Evolutionary conservation across 192 early-diverging fungal species (phyloP), one percentile per base, ranked within the genome.

Genomic region (Diversispora epigaea): DNA sequence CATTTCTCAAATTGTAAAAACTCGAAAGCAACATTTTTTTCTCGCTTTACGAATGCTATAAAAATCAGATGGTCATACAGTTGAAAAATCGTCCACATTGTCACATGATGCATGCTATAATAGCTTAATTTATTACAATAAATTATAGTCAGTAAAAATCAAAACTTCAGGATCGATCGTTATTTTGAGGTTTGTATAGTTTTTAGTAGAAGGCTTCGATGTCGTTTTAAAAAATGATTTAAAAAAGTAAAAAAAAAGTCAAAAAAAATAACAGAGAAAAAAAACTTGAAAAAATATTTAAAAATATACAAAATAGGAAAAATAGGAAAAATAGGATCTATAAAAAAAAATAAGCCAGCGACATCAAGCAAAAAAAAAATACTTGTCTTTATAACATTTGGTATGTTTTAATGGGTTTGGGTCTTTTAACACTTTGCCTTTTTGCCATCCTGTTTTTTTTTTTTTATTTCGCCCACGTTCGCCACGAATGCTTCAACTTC

Each of bases 391-490:
- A 61, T 61, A 63, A 63, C 32, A 12, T 32, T 63, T 63, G 61
- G 61, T 63, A 63, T 63, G 61, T 63, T 63, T 63, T 63, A 63
- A 40, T 15, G 40, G 61, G 22, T 63, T 63, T 63, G 61, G 39
- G 61, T 63, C 61, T 63, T 63, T 63, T 63, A 63, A 63, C 61
- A 63, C 61, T 63, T 63, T 63, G 61, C 61, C 25, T 60, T 63
- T 63, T 63, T 63, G 61, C 61, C 40, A 63, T 15, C 61, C 39
- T 63, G 25, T 15, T 63, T 63, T 63, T 63, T 62, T 63, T 10
- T 32, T 63, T 63, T 41, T 41, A 32, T 32, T 32, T 32, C 25
- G 58, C 25, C 58, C 58, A 22, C 58, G 58, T 63, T 63, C 61
- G 57, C 57, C 25, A 32, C 25, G 25, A 32, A 32, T 32, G 25